Evolutionary conservation across 352 stramenopile species (phyloP), one percentile per base, ranked within the genome.

Genomic region (Phytophthora rubi): DNA sequence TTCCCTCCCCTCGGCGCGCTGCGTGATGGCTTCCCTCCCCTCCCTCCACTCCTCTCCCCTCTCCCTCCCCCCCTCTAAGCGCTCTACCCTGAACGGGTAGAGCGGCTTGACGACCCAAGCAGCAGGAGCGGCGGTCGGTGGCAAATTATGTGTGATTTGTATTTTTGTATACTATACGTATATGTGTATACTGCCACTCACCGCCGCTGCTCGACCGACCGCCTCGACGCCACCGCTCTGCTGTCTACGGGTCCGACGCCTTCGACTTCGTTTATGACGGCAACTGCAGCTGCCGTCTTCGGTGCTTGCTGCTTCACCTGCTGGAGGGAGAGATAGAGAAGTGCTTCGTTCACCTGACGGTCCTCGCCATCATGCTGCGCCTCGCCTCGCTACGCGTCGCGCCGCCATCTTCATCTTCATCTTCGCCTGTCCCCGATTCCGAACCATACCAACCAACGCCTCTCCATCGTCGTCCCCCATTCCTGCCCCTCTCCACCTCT

Each of bases 391-490:
- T 37, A 58, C 58, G 61, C 59, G 37, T 44, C 57, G 72, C 61
- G 45, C 53, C 54, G 60, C 26, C 44, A 48, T 63, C 60, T 21
- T 58, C 55, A 69, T 56, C 62, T 55, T 70, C 73, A 48, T 68
- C 67, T 53, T 71, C 76, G 66, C 53, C 69, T 74, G 55, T 15
- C 57, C 18, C 45, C 69, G 59, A 76, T 71, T 48, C 55, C 68
- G 48, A 65, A 67, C 58, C 39, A 61, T 71, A 71, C 73, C 59
- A 80, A 80, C 73, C 73, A 82, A 84, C 77, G 71, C 69, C 81
- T 82, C 72, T 82, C 72, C 77, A 71, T 78, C 72, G 62, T 82
- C 73, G 75, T 77, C 78, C 70, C 78, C 74, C 77, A 71, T 80
- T 74, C 65, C 58, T 80, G 59, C 82, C 77, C 75, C 83, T 75